Evolutionary conservation across 1,284 basidiomycete species (phyloP).

Genomic region (Sanghuangporus weigelae): DNA sequence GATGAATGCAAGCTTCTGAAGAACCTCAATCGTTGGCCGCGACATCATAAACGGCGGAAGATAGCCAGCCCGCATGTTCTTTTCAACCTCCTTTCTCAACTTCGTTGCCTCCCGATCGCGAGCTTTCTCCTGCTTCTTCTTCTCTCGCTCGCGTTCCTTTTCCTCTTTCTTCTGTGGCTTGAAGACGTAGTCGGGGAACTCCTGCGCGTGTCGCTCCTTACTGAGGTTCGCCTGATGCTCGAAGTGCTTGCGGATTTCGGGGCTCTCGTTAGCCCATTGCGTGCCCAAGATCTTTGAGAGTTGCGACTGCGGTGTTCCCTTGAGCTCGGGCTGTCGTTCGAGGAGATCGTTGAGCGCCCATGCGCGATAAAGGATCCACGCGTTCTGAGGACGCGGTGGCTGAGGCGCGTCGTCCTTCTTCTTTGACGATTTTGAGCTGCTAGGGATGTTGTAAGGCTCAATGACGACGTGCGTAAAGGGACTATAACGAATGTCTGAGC

Average conservation of each 20-base stretch:
- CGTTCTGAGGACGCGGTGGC: conserved; percentile 76
- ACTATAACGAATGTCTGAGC: background rate
- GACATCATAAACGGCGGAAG: conserved; percentile 8
- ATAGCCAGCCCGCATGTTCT: conserved; percentile 15
- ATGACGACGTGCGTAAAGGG: conserved; percentile 8
- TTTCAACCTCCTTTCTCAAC: conserved; percentile 22
- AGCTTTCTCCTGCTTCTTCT: conserved; percentile 40
- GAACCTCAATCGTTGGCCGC: background rate
- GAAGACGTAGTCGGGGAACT: conserved; percentile 73
- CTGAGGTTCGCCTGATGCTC: conserved; percentile 63
- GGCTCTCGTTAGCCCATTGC: conserved; percentile 64
- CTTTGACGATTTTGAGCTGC: background rate
- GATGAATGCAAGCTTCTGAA: conserved; percentile 4
- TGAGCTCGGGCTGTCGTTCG: conserved; percentile 27
- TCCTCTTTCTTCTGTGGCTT: conserved; percentile 64
- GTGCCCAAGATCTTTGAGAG: conserved; percentile 67
- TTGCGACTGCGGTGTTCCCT: conserved; percentile 52
- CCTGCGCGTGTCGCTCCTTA: conserved; percentile 60
- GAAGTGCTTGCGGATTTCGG: conserved; percentile 51
- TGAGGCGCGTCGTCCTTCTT: conserved; percentile 22
- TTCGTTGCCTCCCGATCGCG: conserved; percentile 28
- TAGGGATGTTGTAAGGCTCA: background rate
- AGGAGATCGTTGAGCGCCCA: conserved; percentile 47
- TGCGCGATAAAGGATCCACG: conserved; percentile 90
- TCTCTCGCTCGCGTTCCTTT: conserved; percentile 45